Evolutionary conservation across 192 early-diverging fungal species (phyloP).

Genomic region (Coemansia sp.): DNA sequence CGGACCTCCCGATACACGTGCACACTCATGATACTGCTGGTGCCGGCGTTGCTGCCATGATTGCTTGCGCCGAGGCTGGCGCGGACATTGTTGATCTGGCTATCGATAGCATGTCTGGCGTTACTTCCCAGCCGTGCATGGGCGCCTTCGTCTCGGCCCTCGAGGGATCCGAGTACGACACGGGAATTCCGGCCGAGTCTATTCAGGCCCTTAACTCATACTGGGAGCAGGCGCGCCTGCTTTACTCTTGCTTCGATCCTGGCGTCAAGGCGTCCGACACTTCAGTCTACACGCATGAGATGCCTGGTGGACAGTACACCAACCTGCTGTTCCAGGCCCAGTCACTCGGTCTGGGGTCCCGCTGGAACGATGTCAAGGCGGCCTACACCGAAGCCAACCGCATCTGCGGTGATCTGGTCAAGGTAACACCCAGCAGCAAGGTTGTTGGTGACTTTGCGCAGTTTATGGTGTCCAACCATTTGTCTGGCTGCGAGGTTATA

Average conservation of each 20-base stretch:
- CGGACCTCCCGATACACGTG: slow-evolving; percentile 90
- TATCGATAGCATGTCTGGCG: slow-evolving; percentile 91
- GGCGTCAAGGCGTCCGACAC: slow-evolving; percentile 86
- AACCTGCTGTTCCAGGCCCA: slow-evolving; percentile 98
- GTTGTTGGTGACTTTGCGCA: slow-evolving; percentile 98
- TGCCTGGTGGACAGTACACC: slow-evolving; percentile 98
- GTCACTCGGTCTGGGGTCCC: slow-evolving; percentile 86
- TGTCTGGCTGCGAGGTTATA: slow-evolving; percentile 71
- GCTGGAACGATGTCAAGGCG: slow-evolving; percentile 91
- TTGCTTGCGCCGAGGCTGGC: slow-evolving; percentile 86
- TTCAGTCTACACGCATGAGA: slow-evolving; percentile 92
- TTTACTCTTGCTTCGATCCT: slow-evolving; percentile 96
- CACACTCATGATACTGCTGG: slow-evolving; percentile 98
- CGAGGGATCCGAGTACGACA: slow-evolving; percentile 75
- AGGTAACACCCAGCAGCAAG: slow-evolving; percentile 97
- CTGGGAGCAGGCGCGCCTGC: slow-evolving; percentile 93
- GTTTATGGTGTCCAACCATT: slow-evolving; percentile 92
- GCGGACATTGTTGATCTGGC: slow-evolving; percentile 94
- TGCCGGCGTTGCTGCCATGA: slow-evolving; percentile 93
- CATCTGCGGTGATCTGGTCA: slow-evolving; percentile 93
- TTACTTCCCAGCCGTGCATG: slow-evolving; percentile 97
- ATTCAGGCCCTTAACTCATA: slow-evolving; percentile 86
- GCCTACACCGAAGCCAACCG: slow-evolving; percentile 88
- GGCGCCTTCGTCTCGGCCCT: slow-evolving; percentile 87
- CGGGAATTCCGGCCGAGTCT: slow-evolving; percentile 79